Percentiles rank a stretch among this genome's conserved stretches.
Conservation (phyloP, 2,329 filamentous ascomycete species). For the Aspergillus sclerotialis region DNA sequence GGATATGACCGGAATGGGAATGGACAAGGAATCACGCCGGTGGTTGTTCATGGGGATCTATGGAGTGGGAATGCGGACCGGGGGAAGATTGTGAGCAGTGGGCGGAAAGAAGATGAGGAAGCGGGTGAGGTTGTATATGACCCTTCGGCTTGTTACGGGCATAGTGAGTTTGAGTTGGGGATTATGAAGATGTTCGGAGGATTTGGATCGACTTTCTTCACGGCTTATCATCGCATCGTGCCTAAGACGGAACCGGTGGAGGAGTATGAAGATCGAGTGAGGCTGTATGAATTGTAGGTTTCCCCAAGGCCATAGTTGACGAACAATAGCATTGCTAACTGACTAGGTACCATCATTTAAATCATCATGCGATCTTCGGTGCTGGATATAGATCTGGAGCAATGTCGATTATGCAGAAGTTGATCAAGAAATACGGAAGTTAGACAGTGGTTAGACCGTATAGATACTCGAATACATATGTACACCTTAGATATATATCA, state of each 20-base stretch:
- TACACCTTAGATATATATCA: too few species aligned
- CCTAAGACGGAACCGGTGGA: slow-evolving; percentile 71
- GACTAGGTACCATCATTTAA: slow-evolving; percentile 75
- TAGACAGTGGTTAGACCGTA: slow-evolving; percentile 1
- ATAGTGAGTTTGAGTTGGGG: slow-evolving; percentile 83
- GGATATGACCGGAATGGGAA: slow-evolving; percentile 36
- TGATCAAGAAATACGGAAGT: slow-evolving; percentile 64
- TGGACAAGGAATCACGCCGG: slow-evolving; percentile 59
- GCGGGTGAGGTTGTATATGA: slow-evolving; percentile 74
- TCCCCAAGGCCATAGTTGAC: too few species aligned
- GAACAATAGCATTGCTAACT: slow-evolving; percentile 11
- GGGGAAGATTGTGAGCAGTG: slow-evolving; percentile 52
- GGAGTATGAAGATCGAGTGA: slow-evolving; percentile 79
- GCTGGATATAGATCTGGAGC: slow-evolving; percentile 70
- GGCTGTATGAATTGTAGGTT: slow-evolving; percentile 73
- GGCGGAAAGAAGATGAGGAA: slow-evolving; percentile 30
- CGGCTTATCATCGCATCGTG: slow-evolving; percentile 67
- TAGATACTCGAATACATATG: too few species aligned
- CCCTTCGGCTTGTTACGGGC: slow-evolving; percentile 72
- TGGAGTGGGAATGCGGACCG: slow-evolving; percentile 79
- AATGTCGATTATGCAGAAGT: slow-evolving; percentile 67
- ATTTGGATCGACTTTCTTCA: slow-evolving; percentile 64
- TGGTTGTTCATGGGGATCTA: slow-evolving; percentile 84
- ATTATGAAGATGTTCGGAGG: slow-evolving; percentile 98
- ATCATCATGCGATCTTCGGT: slow-evolving; percentile 81